These are phyloP conservation scores for Camellia lanceoleosa DNA, from an alignment of 148 eudicot species.

Conservation along the genomic window DNA sequence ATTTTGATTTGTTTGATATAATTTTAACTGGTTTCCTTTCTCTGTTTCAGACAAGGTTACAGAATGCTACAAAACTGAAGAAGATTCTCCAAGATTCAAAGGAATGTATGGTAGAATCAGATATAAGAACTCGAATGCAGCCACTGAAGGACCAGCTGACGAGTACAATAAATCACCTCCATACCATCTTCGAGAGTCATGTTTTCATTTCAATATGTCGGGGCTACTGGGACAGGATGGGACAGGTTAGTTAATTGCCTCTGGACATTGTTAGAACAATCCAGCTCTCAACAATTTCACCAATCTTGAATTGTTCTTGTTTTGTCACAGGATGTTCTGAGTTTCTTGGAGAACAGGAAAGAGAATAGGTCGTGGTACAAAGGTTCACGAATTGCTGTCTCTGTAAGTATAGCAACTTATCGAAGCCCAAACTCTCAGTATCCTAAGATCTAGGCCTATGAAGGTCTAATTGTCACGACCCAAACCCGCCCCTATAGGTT, in stretches of 20 bases:
- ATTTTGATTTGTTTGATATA: background rate
- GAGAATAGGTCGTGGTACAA: constrained; percentile 88
- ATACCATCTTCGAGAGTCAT: constrained; percentile 52
- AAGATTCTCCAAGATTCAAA: constrained; percentile 84
- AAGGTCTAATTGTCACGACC: too few species aligned
- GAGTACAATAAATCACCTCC: constrained; percentile 61
- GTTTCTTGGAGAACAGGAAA: constrained; percentile 75
- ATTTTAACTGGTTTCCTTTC: background rate
- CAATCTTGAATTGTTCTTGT: background rate
- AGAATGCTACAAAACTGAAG: constrained; percentile 65
- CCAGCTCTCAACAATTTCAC: background rate
- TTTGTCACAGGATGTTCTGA: constrained; percentile 62
- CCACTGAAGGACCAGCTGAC: constrained; percentile 62
- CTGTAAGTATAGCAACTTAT: constrained; percentile 50
- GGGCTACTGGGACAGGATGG: constrained; percentile 85
- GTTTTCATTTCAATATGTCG: constrained; percentile 67
- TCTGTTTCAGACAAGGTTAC: constrained; percentile 54
- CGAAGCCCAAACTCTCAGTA: background rate
- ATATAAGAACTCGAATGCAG: constrained; percentile 68
- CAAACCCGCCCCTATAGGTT: too few species aligned
- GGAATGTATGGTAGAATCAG: constrained; percentile 56
- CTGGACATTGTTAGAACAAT: background rate
- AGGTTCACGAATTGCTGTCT: constrained; percentile 63
- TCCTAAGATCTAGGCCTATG: too few species aligned
- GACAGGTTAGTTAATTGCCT: constrained; percentile 49